Base-by-base conservation (phyloP, 2,329 filamentous ascomycete species). In the Stagonosporopsis vannaccii region DNA sequence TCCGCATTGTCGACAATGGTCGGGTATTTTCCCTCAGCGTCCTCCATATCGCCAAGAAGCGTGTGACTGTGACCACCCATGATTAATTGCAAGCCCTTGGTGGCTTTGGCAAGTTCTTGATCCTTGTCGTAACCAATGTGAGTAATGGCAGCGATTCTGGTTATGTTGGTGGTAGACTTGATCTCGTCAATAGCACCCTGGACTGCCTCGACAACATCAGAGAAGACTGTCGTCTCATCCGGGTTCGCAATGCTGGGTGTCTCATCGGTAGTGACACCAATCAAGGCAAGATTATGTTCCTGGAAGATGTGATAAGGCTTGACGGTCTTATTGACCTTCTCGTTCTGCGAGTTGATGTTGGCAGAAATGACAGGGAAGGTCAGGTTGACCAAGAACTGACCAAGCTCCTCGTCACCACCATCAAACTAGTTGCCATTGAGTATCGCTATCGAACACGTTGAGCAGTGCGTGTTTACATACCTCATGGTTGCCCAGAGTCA, bases 91-190 rank as follows among this genome's bases (percentile, higher is more conserved):
- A 90, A 79, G 9, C 87, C 87, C 12, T 81, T 82, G 0, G 85
- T 88, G 57, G 83, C 77, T 60, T 81, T 74, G 2, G 87, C 87
- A 11, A 90, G 81, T 51, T 82, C 78, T 69, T 86, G 80, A 70
- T 89, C 87, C 46, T 85, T 80, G 0, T 87, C 84, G 68, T 87
- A 89, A 19, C 87, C 87, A 51, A 89, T 87, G 68, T 89, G 87
- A 2, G 87, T 89, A 57, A 89, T 82, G 37, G 86, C 86, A 0
- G 85, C 85, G 59, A 90, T 87, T 56, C 86, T 82, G 37, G 80
- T 87, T 70, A 89, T 84, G 58, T 87, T 82, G 13, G 85, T 87
- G 4, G 80, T 86, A 49, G 80, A 77, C 59, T 81, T 82, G 71
- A 89, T 88, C 63, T 85, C 78, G 70, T 88, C 82, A 49, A 89